A percentile compares a stretch with the other conserved stretches of the same genome.
Evolutionary conservation across 805 yeast species (phyloP).

Genomic region (Kockiozyma suomiensis): DNA sequence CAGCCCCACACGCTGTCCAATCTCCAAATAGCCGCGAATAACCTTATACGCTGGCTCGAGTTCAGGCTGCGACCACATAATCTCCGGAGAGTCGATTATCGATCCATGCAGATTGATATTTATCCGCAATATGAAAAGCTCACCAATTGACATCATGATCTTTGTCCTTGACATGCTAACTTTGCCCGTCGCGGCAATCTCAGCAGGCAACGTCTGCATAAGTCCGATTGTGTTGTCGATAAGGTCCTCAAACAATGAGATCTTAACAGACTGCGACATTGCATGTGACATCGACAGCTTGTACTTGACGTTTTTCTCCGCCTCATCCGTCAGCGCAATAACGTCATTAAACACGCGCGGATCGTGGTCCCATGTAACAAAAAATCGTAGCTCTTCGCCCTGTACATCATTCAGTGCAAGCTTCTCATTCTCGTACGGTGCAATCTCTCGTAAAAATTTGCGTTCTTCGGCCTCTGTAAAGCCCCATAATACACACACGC

Average conservation of each 20-base stretch:
- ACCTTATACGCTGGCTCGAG: slow-evolving; percentile 97
- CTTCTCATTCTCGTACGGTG: slow-evolving; percentile 88
- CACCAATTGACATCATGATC: slow-evolving; percentile 97
- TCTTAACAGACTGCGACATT: slow-evolving; percentile 91
- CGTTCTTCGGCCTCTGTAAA: slow-evolving; percentile 81
- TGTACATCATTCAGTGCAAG: slow-evolving; percentile 90
- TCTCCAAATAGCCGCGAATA: slow-evolving; percentile 81
- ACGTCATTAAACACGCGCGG: slow-evolving; percentile 91
- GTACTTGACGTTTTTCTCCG: slow-evolving; percentile 86
- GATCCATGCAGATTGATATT: slow-evolving; percentile 51
- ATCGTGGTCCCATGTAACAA: slow-evolving; percentile 89
- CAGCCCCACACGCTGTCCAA: slow-evolving; percentile 87
- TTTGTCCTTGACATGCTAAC: slow-evolving; percentile 92
- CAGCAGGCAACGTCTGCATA: slow-evolving; percentile 95
- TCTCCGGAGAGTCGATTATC: slow-evolving; percentile 92
- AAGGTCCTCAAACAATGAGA: slow-evolving; percentile 90
- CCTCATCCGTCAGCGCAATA: slow-evolving; percentile 87
- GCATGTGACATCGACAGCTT: slow-evolving; percentile 95
- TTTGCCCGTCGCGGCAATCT: slow-evolving; percentile 91
- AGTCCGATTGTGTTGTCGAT: slow-evolving; percentile 97
- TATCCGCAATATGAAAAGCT: slow-evolving; percentile 74
- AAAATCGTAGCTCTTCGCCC: slow-evolving; percentile 91
- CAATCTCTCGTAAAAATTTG: slow-evolving; percentile 78
- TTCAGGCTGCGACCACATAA: slow-evolving; percentile 99
- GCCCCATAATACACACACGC: slow-evolving; percentile 98